A percentile compares a stretch with the other conserved stretches of the same genome.
Conservation (phyloP, 1,284 basidiomycete genomes). For the Microbotryum intermedium region DNA sequence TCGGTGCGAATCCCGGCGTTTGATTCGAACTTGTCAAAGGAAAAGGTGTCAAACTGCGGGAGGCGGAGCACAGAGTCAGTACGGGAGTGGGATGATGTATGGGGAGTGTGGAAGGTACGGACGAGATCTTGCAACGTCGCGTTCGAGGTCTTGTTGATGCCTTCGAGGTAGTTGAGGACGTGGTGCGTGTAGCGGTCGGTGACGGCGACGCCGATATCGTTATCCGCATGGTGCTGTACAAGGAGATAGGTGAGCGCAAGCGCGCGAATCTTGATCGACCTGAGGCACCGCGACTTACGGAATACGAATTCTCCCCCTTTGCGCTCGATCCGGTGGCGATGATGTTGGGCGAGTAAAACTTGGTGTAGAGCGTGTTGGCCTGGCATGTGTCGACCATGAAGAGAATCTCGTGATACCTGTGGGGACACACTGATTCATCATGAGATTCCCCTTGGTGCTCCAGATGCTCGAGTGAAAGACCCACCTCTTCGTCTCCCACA, state of each 20-base stretch:
- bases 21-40: slow-evolving; percentile 66
- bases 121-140: slow-evolving; percentile 78
- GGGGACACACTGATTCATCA: neutral
- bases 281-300: slow-evolving; percentile 50
- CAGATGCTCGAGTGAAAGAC: slow-evolving; percentile 25
- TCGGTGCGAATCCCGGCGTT: slow-evolving; percentile 78
- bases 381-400: slow-evolving; percentile 99
- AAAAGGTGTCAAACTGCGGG: slow-evolving; percentile 67
- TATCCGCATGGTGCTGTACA: slow-evolving; percentile 77
- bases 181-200: slow-evolving; percentile 94
- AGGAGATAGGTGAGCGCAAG: neutral
- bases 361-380: slow-evolving; percentile 89
- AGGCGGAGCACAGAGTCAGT: neutral
- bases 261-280: neutral
- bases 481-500: slow-evolving; percentile 91
- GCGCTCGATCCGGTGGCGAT: slow-evolving; percentile 83
- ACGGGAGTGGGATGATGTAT: neutral
- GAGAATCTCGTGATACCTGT: slow-evolving; percentile 88
- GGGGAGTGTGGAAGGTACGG: slow-evolving; percentile 39
- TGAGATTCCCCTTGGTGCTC: neutral
- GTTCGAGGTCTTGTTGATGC: slow-evolving; percentile 79
- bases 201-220: slow-evolving; percentile 87
- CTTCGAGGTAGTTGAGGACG: slow-evolving; percentile 82
- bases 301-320: slow-evolving; percentile 88
- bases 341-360: slow-evolving; percentile 92